Conservation (phyloP, 1,284 basidiomycete genomes). For the Vanrija sp. region DNA sequence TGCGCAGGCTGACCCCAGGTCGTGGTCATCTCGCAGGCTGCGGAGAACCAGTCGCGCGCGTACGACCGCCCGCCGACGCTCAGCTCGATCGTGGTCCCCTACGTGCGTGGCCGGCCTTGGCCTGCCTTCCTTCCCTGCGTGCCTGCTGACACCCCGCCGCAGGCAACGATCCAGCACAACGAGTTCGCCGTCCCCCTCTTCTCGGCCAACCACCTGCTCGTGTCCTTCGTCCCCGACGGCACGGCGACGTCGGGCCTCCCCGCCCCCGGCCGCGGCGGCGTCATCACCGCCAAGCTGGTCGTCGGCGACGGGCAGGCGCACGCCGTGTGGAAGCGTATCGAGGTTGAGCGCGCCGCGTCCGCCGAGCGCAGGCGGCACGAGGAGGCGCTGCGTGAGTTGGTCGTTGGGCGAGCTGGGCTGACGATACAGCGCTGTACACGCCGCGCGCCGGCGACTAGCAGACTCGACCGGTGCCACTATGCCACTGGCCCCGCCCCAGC, state of each 20-base stretch:
- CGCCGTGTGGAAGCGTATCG: conserved; percentile 41
- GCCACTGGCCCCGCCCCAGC: too few species aligned
- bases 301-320: conserved; percentile 41
- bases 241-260: conserved; percentile 20
- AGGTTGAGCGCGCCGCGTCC: conserved; percentile 32
- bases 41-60: conserved; percentile 2
- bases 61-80: conserved; percentile 23
- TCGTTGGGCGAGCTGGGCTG: too few species aligned
- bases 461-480: too few species aligned
- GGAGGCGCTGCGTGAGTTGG: conserved; percentile 38
- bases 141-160: neutral
- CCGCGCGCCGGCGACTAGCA: too few species aligned
- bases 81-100: conserved; percentile 32
- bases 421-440: too few species aligned
- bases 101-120: conserved; percentile 31
- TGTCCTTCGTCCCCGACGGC: conserved; percentile 35
- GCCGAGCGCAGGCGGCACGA: conserved; percentile 22
- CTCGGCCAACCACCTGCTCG: conserved; percentile 33
- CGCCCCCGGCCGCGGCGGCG: conserved; percentile 29
- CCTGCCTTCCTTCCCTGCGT: neutral
- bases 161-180: conserved; percentile 18
- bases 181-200: conserved; percentile 42
- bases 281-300: conserved; percentile 30
- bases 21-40: conserved; percentile 21
- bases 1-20: conserved; percentile 15